Base-by-base conservation (phyloP, 177 flowering plant genomes). In the Tripterygium wilfordii region DNA sequence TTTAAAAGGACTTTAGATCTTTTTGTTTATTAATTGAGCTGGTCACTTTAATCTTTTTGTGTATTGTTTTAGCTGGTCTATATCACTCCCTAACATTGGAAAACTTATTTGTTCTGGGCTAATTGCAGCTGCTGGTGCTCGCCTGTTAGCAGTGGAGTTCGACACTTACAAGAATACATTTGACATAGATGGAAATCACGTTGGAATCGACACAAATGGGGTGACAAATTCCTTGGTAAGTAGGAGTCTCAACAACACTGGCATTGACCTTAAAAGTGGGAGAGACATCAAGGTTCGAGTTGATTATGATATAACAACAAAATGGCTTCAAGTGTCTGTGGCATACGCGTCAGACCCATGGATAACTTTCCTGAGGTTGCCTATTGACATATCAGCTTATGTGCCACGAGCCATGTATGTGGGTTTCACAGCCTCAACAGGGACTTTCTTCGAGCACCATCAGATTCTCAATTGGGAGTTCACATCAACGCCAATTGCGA, bases 101-200 rank as follows among this genome's bases (percentile, higher is more conserved):
- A n/a, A n/a, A n/a, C n/a, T n/a, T n/a, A n/a, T n/a, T n/a, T n/a
- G n/a, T n/a, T n/a, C n/a, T n/a, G n/a, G n/a, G n/a, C n/a, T n/a
- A n/a, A n/a, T n/a, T n/a, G n/a, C n/a, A 71, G 80, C 70, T 19
- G 57, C 58, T 8, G 38, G 22, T 26, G 28, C 33, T 45, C 33
- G 38, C 16, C 83, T 65, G 44, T 38, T 78, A 21, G 83, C 74
- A 5, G 66, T 78, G 38, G 83, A 74, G 63, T 42, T 78, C 1
- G 83, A 78, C 43, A 71, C 83, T 2, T n/a, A n/a, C n/a, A n/a
- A n/a, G n/a, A n/a, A n/a, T n/a, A n/a, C n/a, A n/a, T n/a, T n/a
- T n/a, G n/a, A 70, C 27, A 57, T 61, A 24, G 74, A 70, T 49
- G 61, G 27, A 16, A 70, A 74, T 58, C 79, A 70, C 50, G 28